These are phyloP conservation scores for Dictyostelium intermedium DNA, from an alignment of 78 protist genomes.

Conservation along the genomic window DNA sequence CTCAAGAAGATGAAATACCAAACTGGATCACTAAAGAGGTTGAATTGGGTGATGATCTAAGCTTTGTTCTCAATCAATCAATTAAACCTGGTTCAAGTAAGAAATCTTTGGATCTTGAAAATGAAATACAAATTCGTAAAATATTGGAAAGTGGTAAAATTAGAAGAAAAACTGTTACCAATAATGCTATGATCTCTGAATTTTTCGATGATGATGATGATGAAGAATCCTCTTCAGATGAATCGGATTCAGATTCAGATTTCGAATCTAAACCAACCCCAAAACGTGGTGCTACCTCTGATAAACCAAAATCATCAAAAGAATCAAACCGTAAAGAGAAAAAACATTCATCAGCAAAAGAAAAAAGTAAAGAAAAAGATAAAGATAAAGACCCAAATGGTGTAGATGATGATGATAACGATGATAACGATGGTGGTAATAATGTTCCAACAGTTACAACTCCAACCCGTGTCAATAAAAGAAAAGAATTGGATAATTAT, in stretches of 20 bases:
- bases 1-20: conserved; percentile 68
- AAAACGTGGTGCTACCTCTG: neutral
- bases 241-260: neutral
- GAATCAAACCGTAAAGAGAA: neutral
- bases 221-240: neutral
- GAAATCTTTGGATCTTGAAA: neutral
- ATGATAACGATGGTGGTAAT: neutral
- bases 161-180: neutral
- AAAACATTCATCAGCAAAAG: neutral
- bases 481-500: neutral
- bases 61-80: conserved; percentile 7
- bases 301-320: neutral
- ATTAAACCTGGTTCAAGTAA: neutral
- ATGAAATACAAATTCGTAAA: neutral
- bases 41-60: conserved; percentile 48
- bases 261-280: conserved; percentile 17
- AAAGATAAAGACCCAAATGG: neutral
- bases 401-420: neutral
- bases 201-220: conserved; percentile 13
- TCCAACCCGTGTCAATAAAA: neutral
- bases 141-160: conserved; percentile 44
- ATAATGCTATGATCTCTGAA: neutral
- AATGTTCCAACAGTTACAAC: neutral
- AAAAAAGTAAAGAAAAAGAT: neutral
- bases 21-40: conserved; percentile 45